Base-by-base conservation (phyloP, 2,329 filamentous ascomycete genomes). In the Paraphaeosphaeria minitans region DNA sequence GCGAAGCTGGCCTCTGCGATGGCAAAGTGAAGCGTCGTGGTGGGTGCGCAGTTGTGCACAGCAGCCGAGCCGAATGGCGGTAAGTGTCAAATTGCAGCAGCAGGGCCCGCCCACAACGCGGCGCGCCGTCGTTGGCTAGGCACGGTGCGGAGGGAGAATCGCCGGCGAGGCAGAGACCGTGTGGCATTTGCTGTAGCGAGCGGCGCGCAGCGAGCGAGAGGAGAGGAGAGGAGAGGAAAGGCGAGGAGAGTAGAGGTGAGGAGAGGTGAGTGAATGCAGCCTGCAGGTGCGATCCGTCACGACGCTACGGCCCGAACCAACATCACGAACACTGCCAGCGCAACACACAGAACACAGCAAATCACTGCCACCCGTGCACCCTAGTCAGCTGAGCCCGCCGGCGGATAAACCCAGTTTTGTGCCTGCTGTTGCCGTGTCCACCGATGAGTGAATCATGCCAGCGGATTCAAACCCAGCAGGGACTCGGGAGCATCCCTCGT, bases 51-150 rank as follows among this genome's bases (percentile, higher is more conserved):
- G 51, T 27, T 31, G 50, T 53, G 58, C 58, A 56, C 60, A 71
- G 37, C 37, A 39, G 37, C 37, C 37, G 37, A 39, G 37, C 37
- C 37, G 37, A 39, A 62, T 65, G 65, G 66, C 67, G 69, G 66
- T 69, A 66, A 69, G 60, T 47, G 53, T 29, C 53, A 53, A 56
- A 51, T 60, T 56, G 29, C 42, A 49, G 52, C 39, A n/a, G 52
- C 54, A 35, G 48, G 35, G 42, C 52, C 48, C 39, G 49, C 27
- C n/a, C 56, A 57, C 58, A 57, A 71, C 71, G 67, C 70, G 71
- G 70, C 73, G 61, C 52, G 62, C 67, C 58, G 63, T 66, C 63
- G 72, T 71, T 74, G 73, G 73, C 66, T 67, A 56, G 63, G 61
- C 61, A 33, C 46, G 48, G n/a, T 60, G 61, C 62, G 54, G 61